Percentiles rank a stretch among this genome's conserved stretches.
Conservation (phyloP, 2,329 filamentous ascomycete species). For the Aureobasidium sp. region DNA sequence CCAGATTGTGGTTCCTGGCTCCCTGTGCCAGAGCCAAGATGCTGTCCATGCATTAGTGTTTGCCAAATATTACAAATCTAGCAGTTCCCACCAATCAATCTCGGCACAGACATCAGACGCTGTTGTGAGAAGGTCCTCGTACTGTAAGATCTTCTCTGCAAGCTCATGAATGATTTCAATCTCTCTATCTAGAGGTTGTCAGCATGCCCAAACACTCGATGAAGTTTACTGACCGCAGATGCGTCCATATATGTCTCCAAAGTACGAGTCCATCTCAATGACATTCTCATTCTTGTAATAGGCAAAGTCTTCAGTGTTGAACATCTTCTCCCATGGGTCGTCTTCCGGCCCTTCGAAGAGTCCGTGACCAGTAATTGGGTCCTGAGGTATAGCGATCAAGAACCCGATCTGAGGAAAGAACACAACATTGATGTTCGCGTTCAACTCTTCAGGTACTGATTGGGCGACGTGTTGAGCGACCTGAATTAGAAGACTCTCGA, state of each 20-base stretch:
- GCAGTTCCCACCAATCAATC: constrained; percentile 54
- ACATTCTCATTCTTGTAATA: constrained; percentile 87
- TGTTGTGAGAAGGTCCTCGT: constrained; percentile 57
- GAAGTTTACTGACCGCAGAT: constrained; percentile 60
- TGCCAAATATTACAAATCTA: background rate
- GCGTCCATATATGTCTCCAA: constrained; percentile 76
- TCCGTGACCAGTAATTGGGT: constrained; percentile 51
- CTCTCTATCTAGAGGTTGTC: constrained; percentile 59
- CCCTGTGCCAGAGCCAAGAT: constrained; percentile 72
- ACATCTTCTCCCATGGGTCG: constrained; percentile 70
- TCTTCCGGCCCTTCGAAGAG: constrained; percentile 55
- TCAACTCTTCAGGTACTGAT: constrained; percentile 53
- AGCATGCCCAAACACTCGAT: background rate
- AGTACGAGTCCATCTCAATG: constrained; percentile 69
- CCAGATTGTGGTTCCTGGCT: constrained; percentile 66
- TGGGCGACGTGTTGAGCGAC: constrained; percentile 58
- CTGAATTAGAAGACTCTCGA: constrained; percentile 64
- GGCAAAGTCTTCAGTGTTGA: constrained; percentile 58
- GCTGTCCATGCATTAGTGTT: constrained; percentile 37
- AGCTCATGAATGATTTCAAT: constrained; percentile 81
- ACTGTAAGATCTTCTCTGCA: constrained; percentile 60
- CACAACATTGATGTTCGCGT: constrained; percentile 62
- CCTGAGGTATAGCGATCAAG: constrained; percentile 64
- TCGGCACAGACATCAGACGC: constrained; percentile 81
- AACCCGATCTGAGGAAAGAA: constrained; percentile 92